Percentiles rank a stretch among this genome's conserved stretches.
phyloP scores from a whole-genome alignment of 805 yeast genomes.

The Scheffersomyces lignosus region DNA sequence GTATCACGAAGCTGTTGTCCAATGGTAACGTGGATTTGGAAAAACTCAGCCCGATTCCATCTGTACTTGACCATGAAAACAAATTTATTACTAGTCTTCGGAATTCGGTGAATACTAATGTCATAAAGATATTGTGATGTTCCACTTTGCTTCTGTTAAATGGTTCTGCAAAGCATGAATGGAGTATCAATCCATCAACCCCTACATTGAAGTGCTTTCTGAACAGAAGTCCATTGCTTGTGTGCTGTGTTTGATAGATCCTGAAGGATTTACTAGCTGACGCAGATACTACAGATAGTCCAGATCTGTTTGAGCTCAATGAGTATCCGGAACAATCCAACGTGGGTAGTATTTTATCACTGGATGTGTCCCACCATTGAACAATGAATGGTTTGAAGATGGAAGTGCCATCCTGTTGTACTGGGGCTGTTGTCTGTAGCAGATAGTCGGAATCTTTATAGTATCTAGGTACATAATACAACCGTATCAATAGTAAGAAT shows the following conservation, averaged over 20 bases:
- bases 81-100: constrained; percentile 38
- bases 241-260: constrained; percentile 34
- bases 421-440: constrained; percentile 7
- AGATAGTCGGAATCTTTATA: constrained; percentile 24
- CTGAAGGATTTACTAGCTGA: constrained; percentile 37
- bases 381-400: constrained; percentile 45
- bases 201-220: constrained; percentile 39
- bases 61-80: constrained; percentile 43
- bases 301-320: constrained; percentile 36
- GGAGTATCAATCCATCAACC: constrained; percentile 41
- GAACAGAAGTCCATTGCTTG: constrained; percentile 39
- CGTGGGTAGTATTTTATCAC: constrained; percentile 10
- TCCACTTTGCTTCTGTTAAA: constrained; percentile 11
- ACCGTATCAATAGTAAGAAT: constrained; percentile 36
- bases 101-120: constrained; percentile 35
- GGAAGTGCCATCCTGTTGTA: constrained; percentile 12
- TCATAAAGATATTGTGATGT: constrained; percentile 34
- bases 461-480: constrained; percentile 35
- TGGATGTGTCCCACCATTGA: constrained; percentile 48
- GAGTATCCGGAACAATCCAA: constrained; percentile 25
- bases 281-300: constrained; percentile 39
- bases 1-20: constrained; percentile 40
- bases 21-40: constrained; percentile 41
- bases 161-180: constrained; percentile 44
- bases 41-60: constrained; percentile 26